These are phyloP conservation scores for Platanus orientalis DNA, from an alignment of 164 flowering plant species.

Conservation along the genomic window DNA sequence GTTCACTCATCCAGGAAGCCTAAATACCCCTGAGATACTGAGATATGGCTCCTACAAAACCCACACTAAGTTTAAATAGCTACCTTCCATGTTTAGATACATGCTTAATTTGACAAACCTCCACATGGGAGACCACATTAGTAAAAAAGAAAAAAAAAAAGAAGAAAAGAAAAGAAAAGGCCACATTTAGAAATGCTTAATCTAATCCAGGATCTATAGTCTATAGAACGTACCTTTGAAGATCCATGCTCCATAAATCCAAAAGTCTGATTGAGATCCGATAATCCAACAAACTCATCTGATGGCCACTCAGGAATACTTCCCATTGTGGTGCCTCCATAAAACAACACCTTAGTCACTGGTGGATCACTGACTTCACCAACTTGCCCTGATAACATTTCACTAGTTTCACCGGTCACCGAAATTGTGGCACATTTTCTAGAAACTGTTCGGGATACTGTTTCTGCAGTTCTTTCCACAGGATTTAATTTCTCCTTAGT, in stretches of 20 bases:
- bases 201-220: too few relatives aligned
- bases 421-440: conserved; percentile 25
- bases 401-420: conserved; percentile 21
- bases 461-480: conserved; percentile 25
- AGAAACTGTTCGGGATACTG: conserved; percentile 17
- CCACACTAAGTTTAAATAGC: too few relatives aligned
- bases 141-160: too few relatives aligned
- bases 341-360: conserved; percentile 26
- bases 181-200: too few relatives aligned
- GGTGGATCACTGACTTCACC: conserved; percentile 28
- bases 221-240: conserved; percentile 53
- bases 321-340: conserved; percentile 53
- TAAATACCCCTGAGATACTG: too few relatives aligned
- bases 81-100: too few relatives aligned
- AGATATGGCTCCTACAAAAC: too few relatives aligned
- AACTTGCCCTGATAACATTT: conserved; percentile 23
- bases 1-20: too few relatives aligned
- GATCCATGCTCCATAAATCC: conserved; percentile 55
- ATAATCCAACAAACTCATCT: conserved; percentile 62
- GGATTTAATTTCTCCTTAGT: conserved; percentile 34
- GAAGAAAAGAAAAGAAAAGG: too few relatives aligned
- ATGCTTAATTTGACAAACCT: too few relatives aligned
- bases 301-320: conserved; percentile 59
- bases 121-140: too few relatives aligned
- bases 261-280: conserved; percentile 46